Evolutionary conservation across 202 grass and related monocot genomes (phyloP).

Genomic region (Zoysia matrella): DNA sequence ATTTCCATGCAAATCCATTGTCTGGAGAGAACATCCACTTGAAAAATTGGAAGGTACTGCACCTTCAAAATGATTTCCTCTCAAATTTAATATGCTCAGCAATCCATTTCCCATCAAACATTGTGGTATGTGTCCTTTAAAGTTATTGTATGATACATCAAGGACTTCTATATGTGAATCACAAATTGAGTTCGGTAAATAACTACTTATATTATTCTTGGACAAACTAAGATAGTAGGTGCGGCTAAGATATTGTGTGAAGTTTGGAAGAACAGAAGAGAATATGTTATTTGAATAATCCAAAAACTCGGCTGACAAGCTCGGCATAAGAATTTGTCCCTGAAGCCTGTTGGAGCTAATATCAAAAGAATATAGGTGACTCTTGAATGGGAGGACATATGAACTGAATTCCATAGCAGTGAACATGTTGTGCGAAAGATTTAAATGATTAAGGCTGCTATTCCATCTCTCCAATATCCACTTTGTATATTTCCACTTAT

Average conservation of each 20-base stretch:
- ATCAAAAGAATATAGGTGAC: slow-evolving; percentile 15
- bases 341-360: slow-evolving; percentile 59
- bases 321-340: slow-evolving; percentile 44
- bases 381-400: slow-evolving; percentile 4
- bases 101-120: slow-evolving; percentile 35
- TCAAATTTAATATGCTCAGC: slow-evolving; percentile 40
- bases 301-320: neutral
- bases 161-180: slow-evolving; percentile 40
- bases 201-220: slow-evolving; percentile 47
- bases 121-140: slow-evolving; percentile 43
- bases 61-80: slow-evolving; percentile 52
- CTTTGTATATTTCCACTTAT: slow-evolving; percentile 46
- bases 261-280: slow-evolving; percentile 37
- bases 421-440: slow-evolving; percentile 62
- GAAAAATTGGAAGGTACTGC: slow-evolving; percentile 31
- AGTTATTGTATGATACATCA: slow-evolving; percentile 66
- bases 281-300: slow-evolving; percentile 63
- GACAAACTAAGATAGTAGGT: slow-evolving; percentile 48
- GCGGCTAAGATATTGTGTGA: neutral
- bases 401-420: slow-evolving; percentile 39
- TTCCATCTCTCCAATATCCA: slow-evolving; percentile 52
- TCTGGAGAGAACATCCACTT: slow-evolving; percentile 35
- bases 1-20: slow-evolving; percentile 55
- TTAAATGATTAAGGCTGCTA: neutral
- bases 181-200: slow-evolving; percentile 51